These are phyloP conservation scores for Botryotinia narcissicola DNA, from an alignment of 2,329 filamentous ascomycete genomes.

Conservation along the genomic window DNA sequence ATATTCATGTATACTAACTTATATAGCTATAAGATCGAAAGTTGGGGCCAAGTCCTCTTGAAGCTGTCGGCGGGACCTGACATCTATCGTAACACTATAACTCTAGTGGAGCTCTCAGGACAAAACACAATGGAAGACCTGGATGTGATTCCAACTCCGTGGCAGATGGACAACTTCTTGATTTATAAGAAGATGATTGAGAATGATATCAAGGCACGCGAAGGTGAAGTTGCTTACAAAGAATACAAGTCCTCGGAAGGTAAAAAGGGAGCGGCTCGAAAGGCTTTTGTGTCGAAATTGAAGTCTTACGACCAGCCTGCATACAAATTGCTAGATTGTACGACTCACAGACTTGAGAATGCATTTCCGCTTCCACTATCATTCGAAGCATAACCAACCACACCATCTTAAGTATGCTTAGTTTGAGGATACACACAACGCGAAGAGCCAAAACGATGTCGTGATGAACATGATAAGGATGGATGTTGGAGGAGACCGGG, in stretches of 20 bases:
- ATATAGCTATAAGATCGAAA: slow-evolving; percentile 45
- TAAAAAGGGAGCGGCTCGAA: slow-evolving; percentile 18
- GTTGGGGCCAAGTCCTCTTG: slow-evolving; percentile 43
- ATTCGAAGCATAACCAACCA: background rate
- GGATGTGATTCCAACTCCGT: slow-evolving; percentile 50
- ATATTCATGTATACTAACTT: slow-evolving; percentile 12
- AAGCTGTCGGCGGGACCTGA: slow-evolving; percentile 43
- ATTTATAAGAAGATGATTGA: slow-evolving; percentile 48
- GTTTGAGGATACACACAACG: background rate
- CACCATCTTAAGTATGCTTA: background rate
- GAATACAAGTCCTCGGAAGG: slow-evolving; percentile 26
- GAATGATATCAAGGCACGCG: slow-evolving; percentile 40
- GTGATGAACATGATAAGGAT: background rate
- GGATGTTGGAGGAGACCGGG: background rate
- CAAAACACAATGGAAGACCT: slow-evolving; percentile 45
- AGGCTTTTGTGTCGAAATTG: slow-evolving; percentile 21
- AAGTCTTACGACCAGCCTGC: slow-evolving; percentile 10
- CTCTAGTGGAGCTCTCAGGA: slow-evolving; percentile 45
- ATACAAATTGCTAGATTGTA: slow-evolving; percentile 1
- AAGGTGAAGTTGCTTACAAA: slow-evolving; percentile 41
- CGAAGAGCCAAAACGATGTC: background rate
- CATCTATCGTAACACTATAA: slow-evolving; percentile 46
- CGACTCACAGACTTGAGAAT: slow-evolving; percentile 13
- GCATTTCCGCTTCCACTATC: slow-evolving; percentile 13
- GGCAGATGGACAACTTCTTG: slow-evolving; percentile 56